A percentile compares a stretch with the other conserved stretches of the same genome.
These are phyloP conservation scores for Daedaleopsis nitida DNA, from an alignment of 768 basidiomycete species.

Conservation along the genomic window DNA sequence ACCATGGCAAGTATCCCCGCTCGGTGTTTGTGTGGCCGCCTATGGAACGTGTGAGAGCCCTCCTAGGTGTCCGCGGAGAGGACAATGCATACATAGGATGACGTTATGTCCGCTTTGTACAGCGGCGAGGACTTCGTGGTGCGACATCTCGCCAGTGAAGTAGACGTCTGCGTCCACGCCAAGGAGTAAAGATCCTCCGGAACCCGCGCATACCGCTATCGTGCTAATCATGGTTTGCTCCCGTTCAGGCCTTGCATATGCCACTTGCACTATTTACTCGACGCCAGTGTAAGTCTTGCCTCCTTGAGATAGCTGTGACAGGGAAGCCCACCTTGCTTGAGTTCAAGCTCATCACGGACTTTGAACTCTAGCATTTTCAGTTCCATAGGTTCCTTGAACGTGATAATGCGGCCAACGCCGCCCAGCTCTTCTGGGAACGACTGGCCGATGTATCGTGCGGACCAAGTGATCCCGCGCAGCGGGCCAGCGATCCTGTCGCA, in stretches of 20 bases:
- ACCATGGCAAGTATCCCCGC: slow-evolving; percentile 82
- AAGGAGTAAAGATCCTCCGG: slow-evolving; percentile 76
- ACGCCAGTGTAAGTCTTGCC: neutral
- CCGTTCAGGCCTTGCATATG: slow-evolving; percentile 38
- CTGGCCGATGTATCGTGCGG: slow-evolving; percentile 31
- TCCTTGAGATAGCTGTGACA: too few species aligned
- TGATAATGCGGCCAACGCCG: slow-evolving; percentile 72
- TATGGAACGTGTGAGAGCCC: slow-evolving; percentile 33
- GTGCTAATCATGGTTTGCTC: slow-evolving; percentile 42
- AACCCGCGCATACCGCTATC: slow-evolving; percentile 91
- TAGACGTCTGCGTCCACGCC: slow-evolving; percentile 81
- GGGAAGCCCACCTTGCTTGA: slow-evolving; percentile 54
- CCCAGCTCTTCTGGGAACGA: slow-evolving; percentile 34
- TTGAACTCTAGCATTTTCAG: slow-evolving; percentile 63
- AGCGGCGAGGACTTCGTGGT: slow-evolving; percentile 87
- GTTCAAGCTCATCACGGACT: slow-evolving; percentile 68
- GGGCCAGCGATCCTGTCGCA: slow-evolving; percentile 40
- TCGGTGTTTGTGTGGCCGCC: slow-evolving; percentile 96
- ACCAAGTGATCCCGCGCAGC: slow-evolving; percentile 36
- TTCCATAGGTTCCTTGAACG: slow-evolving; percentile 54
- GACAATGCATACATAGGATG: slow-evolving; percentile 68
- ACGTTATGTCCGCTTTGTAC: slow-evolving; percentile 77
- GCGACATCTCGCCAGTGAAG: slow-evolving; percentile 91
- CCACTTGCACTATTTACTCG: slow-evolving; percentile 62
- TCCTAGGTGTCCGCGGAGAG: neutral